Conservation (phyloP, 192 early-diverging fungal genomes). For the Backusella parvicylindrica region DNA sequence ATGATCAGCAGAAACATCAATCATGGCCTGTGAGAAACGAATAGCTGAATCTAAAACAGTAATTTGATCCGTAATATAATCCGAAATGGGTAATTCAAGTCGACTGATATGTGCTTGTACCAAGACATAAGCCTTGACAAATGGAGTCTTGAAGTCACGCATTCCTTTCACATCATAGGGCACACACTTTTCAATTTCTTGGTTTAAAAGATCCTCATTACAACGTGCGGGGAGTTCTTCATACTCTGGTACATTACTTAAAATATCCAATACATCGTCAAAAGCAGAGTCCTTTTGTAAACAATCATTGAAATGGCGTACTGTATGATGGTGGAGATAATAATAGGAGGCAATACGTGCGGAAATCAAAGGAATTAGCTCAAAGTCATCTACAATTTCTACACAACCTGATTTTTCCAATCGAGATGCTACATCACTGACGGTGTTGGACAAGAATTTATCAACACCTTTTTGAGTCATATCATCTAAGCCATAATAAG, state of each 20-base stretch:
- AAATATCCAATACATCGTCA: slow-evolving; percentile 67
- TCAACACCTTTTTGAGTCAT: slow-evolving; percentile 63
- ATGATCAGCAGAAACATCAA: slow-evolving; percentile 75
- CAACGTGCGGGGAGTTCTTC: slow-evolving; percentile 90
- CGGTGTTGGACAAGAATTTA: slow-evolving; percentile 73
- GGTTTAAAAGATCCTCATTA: slow-evolving; percentile 91
- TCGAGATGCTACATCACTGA: slow-evolving; percentile 68
- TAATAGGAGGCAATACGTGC: slow-evolving; percentile 90
- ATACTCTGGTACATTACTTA: slow-evolving; percentile 86
- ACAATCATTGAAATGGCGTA: slow-evolving; percentile 61
- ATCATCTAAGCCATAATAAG: slow-evolving; percentile 91
- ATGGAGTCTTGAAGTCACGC: slow-evolving; percentile 75
- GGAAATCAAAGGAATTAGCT: slow-evolving; percentile 67
- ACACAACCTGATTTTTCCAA: slow-evolving; percentile 73
- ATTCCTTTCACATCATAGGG: slow-evolving; percentile 61
- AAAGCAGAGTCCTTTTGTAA: slow-evolving; percentile 47
- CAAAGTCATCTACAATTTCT: slow-evolving; percentile 59
- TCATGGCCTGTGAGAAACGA: slow-evolving; percentile 92
- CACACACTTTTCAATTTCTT: slow-evolving; percentile 70
- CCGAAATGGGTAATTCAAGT: slow-evolving; percentile 75
- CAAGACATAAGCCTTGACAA: slow-evolving; percentile 87
- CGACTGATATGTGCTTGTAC: slow-evolving; percentile 88
- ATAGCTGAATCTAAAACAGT: slow-evolving; percentile 90
- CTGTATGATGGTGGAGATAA: slow-evolving; percentile 83
- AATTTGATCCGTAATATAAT: slow-evolving; percentile 89